A percentile compares a stretch with the other conserved stretches of the same genome.
phyloP scores from a whole-genome alignment of 352 stramenopile species.

The Pythium grandisporangium region DNA sequence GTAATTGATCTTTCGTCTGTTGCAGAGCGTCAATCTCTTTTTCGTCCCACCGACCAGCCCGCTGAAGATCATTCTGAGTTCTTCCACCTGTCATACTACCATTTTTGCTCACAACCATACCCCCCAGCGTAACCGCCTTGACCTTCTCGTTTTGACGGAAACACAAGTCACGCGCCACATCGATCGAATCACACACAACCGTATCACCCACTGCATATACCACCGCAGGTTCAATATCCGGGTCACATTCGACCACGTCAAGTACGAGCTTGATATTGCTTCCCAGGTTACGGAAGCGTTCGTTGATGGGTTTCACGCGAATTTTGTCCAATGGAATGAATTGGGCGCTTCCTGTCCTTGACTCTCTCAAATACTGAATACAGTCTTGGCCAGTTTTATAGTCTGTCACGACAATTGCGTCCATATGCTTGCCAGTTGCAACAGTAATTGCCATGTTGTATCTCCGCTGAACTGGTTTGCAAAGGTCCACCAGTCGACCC shows the following conservation, averaged over 20 bases:
- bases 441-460: slow-evolving; percentile 98
- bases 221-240: slow-evolving; percentile 89
- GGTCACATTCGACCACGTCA: slow-evolving; percentile 95
- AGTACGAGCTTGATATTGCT: slow-evolving; percentile 90
- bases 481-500: slow-evolving; percentile 95
- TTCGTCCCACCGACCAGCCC: slow-evolving; percentile 89
- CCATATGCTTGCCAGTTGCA: slow-evolving; percentile 97
- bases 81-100: slow-evolving; percentile 97
- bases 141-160: slow-evolving; percentile 80
- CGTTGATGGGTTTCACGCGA: slow-evolving; percentile 83
- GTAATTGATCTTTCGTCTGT: slow-evolving; percentile 77
- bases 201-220: slow-evolving; percentile 94
- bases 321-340: slow-evolving; percentile 98
- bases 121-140: slow-evolving; percentile 90
- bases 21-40: slow-evolving; percentile 86
- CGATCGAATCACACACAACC: slow-evolving; percentile 94
- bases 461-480: slow-evolving; percentile 92
- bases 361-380: slow-evolving; percentile 93
- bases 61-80: slow-evolving; percentile 75
- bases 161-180: slow-evolving; percentile 85
- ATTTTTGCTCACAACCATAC: slow-evolving; percentile 96
- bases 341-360: slow-evolving; percentile 89
- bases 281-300: slow-evolving; percentile 90
- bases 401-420: slow-evolving; percentile 79
- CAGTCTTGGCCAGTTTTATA: slow-evolving; percentile 80